A percentile compares a stretch with the other conserved stretches of the same genome.
phyloP scores from a whole-genome alignment of 1,284 basidiomycete species.

The Golubevia sp. region DNA sequence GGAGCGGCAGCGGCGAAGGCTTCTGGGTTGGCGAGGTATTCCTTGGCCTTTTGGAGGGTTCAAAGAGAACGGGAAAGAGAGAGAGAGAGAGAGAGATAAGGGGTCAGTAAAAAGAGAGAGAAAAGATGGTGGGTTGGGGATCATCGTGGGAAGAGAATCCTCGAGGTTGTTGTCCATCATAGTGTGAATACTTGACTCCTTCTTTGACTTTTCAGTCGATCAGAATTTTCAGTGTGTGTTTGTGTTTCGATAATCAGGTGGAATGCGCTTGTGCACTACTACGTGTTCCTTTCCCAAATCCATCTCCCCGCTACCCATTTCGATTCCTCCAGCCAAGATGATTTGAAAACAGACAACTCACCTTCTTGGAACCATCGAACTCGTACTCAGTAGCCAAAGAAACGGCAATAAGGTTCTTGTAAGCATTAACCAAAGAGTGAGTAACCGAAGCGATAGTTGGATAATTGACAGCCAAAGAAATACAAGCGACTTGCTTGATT shows the following conservation, averaged over 20 bases:
- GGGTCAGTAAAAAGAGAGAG: slow-evolving; percentile 30
- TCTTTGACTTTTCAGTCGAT: slow-evolving; percentile 56
- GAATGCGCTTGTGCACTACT: background rate
- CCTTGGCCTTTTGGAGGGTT: slow-evolving; percentile 13
- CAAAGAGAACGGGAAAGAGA: background rate
- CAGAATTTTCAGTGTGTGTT: slow-evolving; percentile 84
- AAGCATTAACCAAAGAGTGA: slow-evolving; percentile 95
- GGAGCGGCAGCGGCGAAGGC: slow-evolving; percentile 13
- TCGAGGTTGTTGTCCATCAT: too few species aligned
- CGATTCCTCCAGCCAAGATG: too few species aligned
- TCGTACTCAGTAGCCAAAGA: slow-evolving; percentile 91
- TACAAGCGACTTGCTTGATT: slow-evolving; percentile 91
- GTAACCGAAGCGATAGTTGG: slow-evolving; percentile 91
- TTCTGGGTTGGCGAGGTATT: slow-evolving; percentile 17
- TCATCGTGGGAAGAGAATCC: too few species aligned
- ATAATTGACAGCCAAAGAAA: slow-evolving; percentile 93
- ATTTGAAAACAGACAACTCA: slow-evolving; percentile 54
- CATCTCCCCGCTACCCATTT: background rate
- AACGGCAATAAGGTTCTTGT: slow-evolving; percentile 92
- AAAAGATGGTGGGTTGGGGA: too few species aligned
- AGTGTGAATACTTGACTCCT: slow-evolving; percentile 3
- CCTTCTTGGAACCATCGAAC: slow-evolving; percentile 92
- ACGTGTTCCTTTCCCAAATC: background rate
- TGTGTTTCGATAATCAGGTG: slow-evolving; percentile 16
- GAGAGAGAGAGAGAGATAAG: slow-evolving; percentile 9